A percentile compares a stretch with the other conserved stretches of the same genome.
Evolutionary conservation across 768 basidiomycete species (phyloP).

Genomic region (Plicaturopsis crispa): DNA sequence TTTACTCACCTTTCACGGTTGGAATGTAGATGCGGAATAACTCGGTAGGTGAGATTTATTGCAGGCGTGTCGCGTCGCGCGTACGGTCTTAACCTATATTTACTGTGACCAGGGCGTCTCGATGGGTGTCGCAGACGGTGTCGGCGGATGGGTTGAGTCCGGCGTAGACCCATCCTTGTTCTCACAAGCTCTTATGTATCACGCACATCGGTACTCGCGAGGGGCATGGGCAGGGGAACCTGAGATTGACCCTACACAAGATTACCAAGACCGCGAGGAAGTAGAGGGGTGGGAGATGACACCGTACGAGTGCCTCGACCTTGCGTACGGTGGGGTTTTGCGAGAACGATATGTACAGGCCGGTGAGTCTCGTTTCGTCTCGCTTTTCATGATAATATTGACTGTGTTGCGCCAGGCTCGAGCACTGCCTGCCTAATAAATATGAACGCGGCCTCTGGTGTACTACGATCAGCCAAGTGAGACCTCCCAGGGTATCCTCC

Average conservation of each 20-base stretch:
- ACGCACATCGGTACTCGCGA: conserved; percentile 65
- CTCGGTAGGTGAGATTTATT: conserved; percentile 50
- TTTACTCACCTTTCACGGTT: background rate
- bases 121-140: conserved; percentile 87
- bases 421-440: conserved; percentile 78
- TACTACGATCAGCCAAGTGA: conserved; percentile 74
- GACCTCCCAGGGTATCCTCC: conserved; percentile 13
- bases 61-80: conserved; percentile 27
- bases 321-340: conserved; percentile 66
- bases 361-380: conserved; percentile 22
- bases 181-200: conserved; percentile 87
- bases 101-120: conserved; percentile 50
- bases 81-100: too few species aligned
- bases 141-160: conserved; percentile 83
- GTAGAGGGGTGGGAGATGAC: conserved; percentile 75
- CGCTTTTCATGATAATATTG: background rate
- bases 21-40: conserved; percentile 62
- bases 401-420: conserved; percentile 43
- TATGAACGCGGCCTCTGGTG: conserved; percentile 66
- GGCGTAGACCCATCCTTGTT: conserved; percentile 87
- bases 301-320: conserved; percentile 61
- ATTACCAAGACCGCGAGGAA: conserved; percentile 57
- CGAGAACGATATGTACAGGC: conserved; percentile 54
- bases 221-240: conserved; percentile 80
- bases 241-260: conserved; percentile 63